These are phyloP conservation scores for Hyaloscypha bicolor DNA, from an alignment of 495 filamentous ascomycete species.

Conservation along the genomic window DNA sequence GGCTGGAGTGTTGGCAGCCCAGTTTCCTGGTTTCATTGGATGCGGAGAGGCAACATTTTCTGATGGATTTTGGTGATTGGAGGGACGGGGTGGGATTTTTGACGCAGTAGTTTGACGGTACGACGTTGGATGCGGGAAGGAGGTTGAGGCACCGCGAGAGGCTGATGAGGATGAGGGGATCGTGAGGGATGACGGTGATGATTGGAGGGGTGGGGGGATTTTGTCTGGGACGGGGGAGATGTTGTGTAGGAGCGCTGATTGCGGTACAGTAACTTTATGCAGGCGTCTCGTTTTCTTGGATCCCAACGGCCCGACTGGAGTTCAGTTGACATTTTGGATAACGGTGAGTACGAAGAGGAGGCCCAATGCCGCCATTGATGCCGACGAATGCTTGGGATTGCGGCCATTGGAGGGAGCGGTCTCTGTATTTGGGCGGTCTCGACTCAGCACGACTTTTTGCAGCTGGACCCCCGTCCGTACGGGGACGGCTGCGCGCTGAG, in stretches of 20 bases:
- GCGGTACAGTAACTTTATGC: background rate
- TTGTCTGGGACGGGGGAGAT: background rate
- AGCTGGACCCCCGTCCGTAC: background rate
- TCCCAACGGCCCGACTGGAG: background rate
- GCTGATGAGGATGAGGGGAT: background rate
- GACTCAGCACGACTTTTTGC: background rate
- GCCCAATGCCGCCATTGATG: background rate
- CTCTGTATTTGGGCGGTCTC: background rate
- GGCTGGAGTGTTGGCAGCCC: constrained; percentile 8
- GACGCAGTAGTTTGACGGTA: background rate
- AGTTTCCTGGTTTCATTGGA: background rate
- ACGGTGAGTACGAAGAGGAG: background rate
- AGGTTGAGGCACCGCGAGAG: background rate
- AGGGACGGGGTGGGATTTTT: background rate
- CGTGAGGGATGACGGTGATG: background rate
- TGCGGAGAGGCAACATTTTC: background rate
- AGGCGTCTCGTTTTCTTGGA: background rate
- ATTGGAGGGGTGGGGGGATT: background rate
- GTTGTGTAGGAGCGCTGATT: background rate
- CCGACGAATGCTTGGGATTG: background rate
- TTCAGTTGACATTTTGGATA: background rate
- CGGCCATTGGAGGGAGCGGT: too few relatives aligned
- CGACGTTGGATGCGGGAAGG: background rate
- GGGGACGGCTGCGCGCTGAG: background rate
- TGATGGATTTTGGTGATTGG: background rate